Base-by-base conservation (phyloP, 2,329 filamentous ascomycete species). In the Truncatella angustata region DNA sequence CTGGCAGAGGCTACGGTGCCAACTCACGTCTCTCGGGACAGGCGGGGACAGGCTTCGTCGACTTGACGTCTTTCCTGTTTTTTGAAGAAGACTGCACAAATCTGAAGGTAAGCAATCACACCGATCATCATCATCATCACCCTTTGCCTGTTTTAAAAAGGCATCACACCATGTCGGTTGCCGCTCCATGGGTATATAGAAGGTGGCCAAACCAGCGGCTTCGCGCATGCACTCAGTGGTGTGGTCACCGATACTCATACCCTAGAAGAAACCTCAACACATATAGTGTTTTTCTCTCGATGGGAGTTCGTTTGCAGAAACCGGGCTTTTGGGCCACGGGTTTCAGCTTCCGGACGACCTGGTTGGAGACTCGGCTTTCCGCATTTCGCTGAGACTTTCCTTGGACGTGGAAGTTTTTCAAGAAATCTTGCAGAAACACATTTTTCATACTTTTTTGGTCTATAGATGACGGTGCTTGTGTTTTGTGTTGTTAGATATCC, bases 1-100 rank as follows among this genome's bases (percentile, higher is more conserved):
- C 80, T 30, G 73, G 77, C 10, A 88, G 90, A 63, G 92, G 90
- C 1, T 97, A 96, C 65, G 89, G 90, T n/a, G 90, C 91, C 26
- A 86, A 85, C 40, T 91, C 86, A 60, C 81, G 78, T 56, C 86
- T 97, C 51, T 73, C 79, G 16, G 87, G 91, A 1, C 79, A 80
- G 32, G 53, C 76, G 6, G 81, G 85, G 1, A 77, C 87, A 24
- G 91, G 90, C 0, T 87, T 97, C 58, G 86, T 97, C 49, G 91
- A 96, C 65, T 74, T 91, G 40, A 84, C 85, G 26, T 88, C 86
- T 10, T 86, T 99, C 56, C 72, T 96, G 21, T 72, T 97, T 40
- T 70, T 79, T 1, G 77, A 84, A 55, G 69, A 72, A 2, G 89
- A 97, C 68, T 92, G 90, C 53, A 60, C 56, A 12, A 59, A 66